Base-by-base conservation (phyloP, 257 asterid genomes). In the Linderniella brevidens region DNA sequence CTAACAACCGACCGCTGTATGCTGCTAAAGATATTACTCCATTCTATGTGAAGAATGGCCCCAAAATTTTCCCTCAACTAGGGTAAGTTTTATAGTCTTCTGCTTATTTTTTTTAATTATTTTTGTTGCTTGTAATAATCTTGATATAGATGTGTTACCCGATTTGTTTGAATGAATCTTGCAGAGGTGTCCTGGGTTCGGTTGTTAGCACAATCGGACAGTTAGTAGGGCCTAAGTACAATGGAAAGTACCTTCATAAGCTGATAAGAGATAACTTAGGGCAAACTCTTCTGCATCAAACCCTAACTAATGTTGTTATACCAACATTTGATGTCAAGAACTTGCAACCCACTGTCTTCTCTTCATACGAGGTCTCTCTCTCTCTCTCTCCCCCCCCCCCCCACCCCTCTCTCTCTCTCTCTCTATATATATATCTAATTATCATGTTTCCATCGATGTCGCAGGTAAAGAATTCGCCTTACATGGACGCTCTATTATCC, bases 1-100 rank as follows among this genome's bases (percentile, higher is more conserved):
- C 62, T 0, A 58, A 75, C 0, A 58, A 54, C 9, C 74, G 80
- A 1, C 84, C 80, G 0, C 38, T 78, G 8, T 63, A 17, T 18
- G 78, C 76, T 11, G 90, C 90, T 25, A 72, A 75, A 19, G 90
- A 78, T 37, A 57, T 69, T 25, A 39, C 56, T 25, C 68, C 74
- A 0, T 78, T 69, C 58, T 75, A 75, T 59, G 8, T 58, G 0
- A 12, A 57, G 14, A 17, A 71, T 20, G 83, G 83, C 2, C 76
- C 84, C 14, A 17, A 14, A 0, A 75, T 78, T 37, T 75, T 78
- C 48, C 72, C 82, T 18, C 58, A 45, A 0, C 37, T 15, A 17
- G 37, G 61, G 77, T 65, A 25, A 25, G 6, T 25, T 61, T 8
- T 18, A 18, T 16, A 13, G 9, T 1, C 1, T 46, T 37, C 11